Percentiles rank a stretch among this genome's conserved stretches.
Evolutionary conservation across 2,329 filamentous ascomycete genomes (phyloP).

Genomic region (Hortaea werneckii): DNA sequence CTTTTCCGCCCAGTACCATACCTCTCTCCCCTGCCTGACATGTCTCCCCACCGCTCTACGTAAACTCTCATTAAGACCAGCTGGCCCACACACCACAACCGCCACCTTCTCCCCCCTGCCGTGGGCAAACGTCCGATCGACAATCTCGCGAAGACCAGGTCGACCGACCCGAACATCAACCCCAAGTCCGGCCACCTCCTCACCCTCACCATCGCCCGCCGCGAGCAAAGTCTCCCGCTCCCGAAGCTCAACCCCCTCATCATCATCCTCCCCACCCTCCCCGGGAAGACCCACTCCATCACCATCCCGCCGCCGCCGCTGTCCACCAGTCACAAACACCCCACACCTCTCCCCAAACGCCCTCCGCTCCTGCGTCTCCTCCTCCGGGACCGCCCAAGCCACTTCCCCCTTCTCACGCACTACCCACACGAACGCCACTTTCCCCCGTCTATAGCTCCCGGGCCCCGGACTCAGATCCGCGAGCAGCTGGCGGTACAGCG

Average conservation of each 20-base stretch:
- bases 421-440: conserved; percentile 59
- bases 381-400: conserved; percentile 49
- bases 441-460: conserved; percentile 25
- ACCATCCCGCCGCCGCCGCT: no score
- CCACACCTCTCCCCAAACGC: conserved; percentile 24
- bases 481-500: conserved; percentile 54
- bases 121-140: conserved; percentile 56
- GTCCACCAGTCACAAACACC: conserved; percentile 41
- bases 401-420: conserved; percentile 55
- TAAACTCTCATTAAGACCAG: conserved; percentile 52
- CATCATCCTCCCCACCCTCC: no score
- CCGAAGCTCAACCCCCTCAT: conserved; percentile 31
- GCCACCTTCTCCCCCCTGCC: conserved; percentile 49
- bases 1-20: conserved; percentile 66
- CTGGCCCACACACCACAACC: conserved; percentile 65
- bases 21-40: conserved; percentile 54
- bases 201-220: conserved; percentile 6
- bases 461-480: conserved; percentile 30
- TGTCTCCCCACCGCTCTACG: conserved; percentile 51
- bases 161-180: conserved; percentile 18
- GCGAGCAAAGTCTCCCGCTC: conserved; percentile 44
- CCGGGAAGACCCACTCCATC: no score
- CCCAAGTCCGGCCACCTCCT: conserved; percentile 19
- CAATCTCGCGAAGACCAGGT: conserved; percentile 37
- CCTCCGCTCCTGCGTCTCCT: conserved; percentile 15